Conservation (phyloP, 2,329 filamentous ascomycete species). For the Bipolaris bicolor region DNA sequence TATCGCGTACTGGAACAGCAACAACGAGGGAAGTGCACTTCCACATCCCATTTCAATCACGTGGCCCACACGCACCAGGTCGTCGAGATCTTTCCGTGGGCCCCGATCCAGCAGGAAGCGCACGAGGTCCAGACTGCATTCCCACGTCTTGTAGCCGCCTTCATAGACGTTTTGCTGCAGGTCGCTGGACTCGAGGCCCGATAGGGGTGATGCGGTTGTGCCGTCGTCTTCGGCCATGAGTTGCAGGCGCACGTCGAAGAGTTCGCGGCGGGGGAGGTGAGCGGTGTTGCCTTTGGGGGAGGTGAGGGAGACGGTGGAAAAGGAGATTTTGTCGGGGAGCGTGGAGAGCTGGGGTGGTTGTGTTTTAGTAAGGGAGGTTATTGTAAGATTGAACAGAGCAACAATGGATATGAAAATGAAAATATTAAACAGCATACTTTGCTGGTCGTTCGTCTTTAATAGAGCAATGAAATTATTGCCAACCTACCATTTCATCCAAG, state of each 20-base stretch:
- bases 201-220: constrained; percentile 33
- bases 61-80: constrained; percentile 56
- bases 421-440: too few species aligned
- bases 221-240: constrained; percentile 72
- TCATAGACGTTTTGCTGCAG: constrained; percentile 84
- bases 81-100: constrained; percentile 57
- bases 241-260: constrained; percentile 82
- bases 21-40: constrained; percentile 73
- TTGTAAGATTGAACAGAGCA: background rate
- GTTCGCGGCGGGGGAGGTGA: constrained; percentile 72
- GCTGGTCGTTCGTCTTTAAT: too few species aligned
- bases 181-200: constrained; percentile 59
- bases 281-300: constrained; percentile 63
- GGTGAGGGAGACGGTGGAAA: constrained; percentile 65
- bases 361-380: background rate
- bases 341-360: constrained; percentile 53
- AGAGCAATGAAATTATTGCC: background rate
- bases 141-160: constrained; percentile 89
- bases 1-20: constrained; percentile 70
- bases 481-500: constrained; percentile 56
- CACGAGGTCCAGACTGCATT: constrained; percentile 81
- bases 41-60: constrained; percentile 74
- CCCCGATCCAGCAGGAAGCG: constrained; percentile 63
- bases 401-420: background rate
- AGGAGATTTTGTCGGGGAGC: constrained; percentile 77